Base-by-base conservation (phyloP, 257 asterid genomes). In the Nemophila menziesii region DNA sequence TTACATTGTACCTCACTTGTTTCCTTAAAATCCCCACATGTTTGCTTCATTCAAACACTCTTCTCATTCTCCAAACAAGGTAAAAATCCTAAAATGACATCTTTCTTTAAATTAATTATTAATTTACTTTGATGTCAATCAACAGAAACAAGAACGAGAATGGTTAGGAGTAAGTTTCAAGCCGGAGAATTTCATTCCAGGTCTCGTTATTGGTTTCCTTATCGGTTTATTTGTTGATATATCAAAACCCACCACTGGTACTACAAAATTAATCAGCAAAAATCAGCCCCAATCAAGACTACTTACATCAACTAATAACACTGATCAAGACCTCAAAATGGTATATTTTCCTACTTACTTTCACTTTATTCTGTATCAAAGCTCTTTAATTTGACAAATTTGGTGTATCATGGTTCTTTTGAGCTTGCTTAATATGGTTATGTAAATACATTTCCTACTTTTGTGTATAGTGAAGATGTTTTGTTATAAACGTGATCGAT, bases 111-210 rank as follows among this genome's bases (percentile, higher is more conserved):
- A 34, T 20, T 24, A 24, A 16, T 4, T 11, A 16, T 5, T 43
- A 3, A 16, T 39, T 24, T 14, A 24, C 7, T 3, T 17, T 46
- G 5, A 12, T 11, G 16, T 8, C 8, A 12, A 16, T 20, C 48
- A 22, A 79, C 67, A 70, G 64, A 80, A 73, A 49, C 69, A 75
- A 60, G 79, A 71, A 58, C 69, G 44, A 43, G 81, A 73, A 74
- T 61, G 86, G 86, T 22, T 80, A 23, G 92, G 84, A 52, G 85
- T 62, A 60, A 74, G 93, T 67, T 89, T 89, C 82, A 76, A 55
- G 94, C 77, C 94, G 21, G 95, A 78, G 51, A 84, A 89, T 43
- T 89, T 89, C 73, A 56, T 89, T 7, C 98, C 98, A 15, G 98
- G 98, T 33, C 72, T 89, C 10, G 63, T 84, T 23, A 89, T 84